These are phyloP conservation scores for Crepidotus variabilis DNA, from an alignment of 768 basidiomycete species.

Conservation along the genomic window DNA sequence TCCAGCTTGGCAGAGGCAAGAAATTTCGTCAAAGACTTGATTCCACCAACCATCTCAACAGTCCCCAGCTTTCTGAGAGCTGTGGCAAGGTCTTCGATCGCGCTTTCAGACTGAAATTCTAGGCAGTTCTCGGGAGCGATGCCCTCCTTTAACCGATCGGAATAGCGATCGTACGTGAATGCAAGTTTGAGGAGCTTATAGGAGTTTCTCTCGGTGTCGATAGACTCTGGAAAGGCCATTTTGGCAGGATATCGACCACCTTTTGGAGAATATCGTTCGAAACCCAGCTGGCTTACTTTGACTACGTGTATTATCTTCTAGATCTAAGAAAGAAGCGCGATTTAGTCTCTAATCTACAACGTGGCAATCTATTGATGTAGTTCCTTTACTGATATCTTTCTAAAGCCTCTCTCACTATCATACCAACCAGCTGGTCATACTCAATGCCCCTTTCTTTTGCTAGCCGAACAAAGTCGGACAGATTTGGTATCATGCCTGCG, in stretches of 20 bases:
- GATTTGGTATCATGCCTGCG: slow-evolving; percentile 2
- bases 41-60: slow-evolving; percentile 19
- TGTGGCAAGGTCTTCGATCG: slow-evolving; percentile 18
- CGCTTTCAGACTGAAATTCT: slow-evolving; percentile 16
- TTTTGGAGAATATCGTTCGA: too few species aligned
- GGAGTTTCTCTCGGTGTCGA: too few species aligned
- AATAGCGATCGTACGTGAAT: neutral
- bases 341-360: too few species aligned
- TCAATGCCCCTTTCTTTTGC: slow-evolving; percentile 5
- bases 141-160: neutral
- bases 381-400: slow-evolving; percentile 1
- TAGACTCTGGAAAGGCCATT: too few species aligned
- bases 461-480: slow-evolving; percentile 4
- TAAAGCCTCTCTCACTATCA: slow-evolving; percentile 9
- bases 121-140: slow-evolving; percentile 12
- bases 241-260: too few species aligned
- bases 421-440: slow-evolving; percentile 2
- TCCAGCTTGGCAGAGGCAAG: slow-evolving; percentile 7
- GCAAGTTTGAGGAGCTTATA: neutral
- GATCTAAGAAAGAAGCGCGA: too few species aligned
- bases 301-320: too few species aligned
- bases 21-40: slow-evolving; percentile 12
- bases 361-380: too few species aligned
- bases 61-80: slow-evolving; percentile 13
- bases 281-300: too few species aligned